Percentiles rank a stretch among this genome's conserved stretches.
phyloP scores from a whole-genome alignment of 2,329 filamentous ascomycete species.

The Grosmannia serpens region DNA sequence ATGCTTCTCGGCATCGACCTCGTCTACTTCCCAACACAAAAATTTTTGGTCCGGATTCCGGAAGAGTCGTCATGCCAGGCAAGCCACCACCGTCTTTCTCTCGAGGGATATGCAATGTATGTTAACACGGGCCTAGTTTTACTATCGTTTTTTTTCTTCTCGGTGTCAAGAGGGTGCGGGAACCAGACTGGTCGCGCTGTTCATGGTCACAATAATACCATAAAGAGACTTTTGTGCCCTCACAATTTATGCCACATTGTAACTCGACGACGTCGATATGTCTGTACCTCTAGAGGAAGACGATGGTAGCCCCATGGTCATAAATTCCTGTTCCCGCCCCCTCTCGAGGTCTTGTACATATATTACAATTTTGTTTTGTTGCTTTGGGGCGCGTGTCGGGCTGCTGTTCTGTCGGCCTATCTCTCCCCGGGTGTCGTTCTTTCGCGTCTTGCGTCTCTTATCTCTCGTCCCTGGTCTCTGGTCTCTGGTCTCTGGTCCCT shows the following conservation, averaged over 20 bases:
- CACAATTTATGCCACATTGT: slow-evolving; percentile 2
- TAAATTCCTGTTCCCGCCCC: not conserved
- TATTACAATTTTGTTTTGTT: not conserved
- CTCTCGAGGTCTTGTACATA: slow-evolving; percentile 1
- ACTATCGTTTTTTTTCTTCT: not conserved
- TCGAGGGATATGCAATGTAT: slow-evolving; percentile 44
- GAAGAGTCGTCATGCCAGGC: slow-evolving; percentile 37
- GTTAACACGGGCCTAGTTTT: slow-evolving; percentile 39
- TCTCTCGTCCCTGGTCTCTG: not conserved
- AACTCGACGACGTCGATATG: not conserved
- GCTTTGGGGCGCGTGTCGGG: not conserved
- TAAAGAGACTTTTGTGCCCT: not conserved
- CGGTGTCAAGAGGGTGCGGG: not conserved
- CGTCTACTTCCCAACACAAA: not conserved
- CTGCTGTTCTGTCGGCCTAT: not conserved
- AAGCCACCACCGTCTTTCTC: slow-evolving; percentile 61
- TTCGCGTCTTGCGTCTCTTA: slow-evolving; percentile 15
- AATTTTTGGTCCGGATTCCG: not conserved
- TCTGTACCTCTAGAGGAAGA: not conserved
- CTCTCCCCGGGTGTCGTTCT: not conserved
- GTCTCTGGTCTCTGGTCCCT: not conserved
- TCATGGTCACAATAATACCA: slow-evolving; percentile 3
- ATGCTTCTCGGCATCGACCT: not conserved
- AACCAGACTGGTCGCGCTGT: not conserved
- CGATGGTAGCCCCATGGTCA: not conserved